Evolutionary conservation across 371 early-diverging fungal species (phyloP).

Genomic region (Mucor saturninus): DNA sequence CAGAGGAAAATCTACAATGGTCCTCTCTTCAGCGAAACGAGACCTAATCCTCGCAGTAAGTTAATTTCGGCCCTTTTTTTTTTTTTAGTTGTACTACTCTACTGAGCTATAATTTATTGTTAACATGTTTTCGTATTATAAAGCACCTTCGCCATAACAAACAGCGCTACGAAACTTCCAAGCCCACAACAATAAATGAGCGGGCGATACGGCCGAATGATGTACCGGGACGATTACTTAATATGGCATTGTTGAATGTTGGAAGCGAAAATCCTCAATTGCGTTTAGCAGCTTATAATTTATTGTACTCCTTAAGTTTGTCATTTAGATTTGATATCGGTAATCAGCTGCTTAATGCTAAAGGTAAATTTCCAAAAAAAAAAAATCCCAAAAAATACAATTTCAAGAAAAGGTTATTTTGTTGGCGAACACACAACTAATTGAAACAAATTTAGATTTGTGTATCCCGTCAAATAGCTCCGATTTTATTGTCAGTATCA

Average conservation of each 20-base stretch:
- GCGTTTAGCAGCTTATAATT: slow-evolving; percentile 85
- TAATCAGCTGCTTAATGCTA: slow-evolving; percentile 81
- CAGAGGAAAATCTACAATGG: slow-evolving; percentile 68
- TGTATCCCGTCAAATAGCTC: slow-evolving; percentile 91
- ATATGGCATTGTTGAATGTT: slow-evolving; percentile 88
- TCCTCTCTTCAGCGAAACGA: slow-evolving; percentile 74
- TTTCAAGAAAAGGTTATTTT: background rate
- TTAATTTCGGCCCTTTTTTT: slow-evolving; percentile 21
- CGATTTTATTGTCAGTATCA: slow-evolving; percentile 80
- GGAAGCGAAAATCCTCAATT: slow-evolving; percentile 81
- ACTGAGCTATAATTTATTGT: background rate
- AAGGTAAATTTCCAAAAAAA: slow-evolving; percentile 45
- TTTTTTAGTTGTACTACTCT: slow-evolving; percentile 28
- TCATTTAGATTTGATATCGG: slow-evolving; percentile 85
- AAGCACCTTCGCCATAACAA: slow-evolving; percentile 70
- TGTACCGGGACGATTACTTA: slow-evolving; percentile 90
- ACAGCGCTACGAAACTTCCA: slow-evolving; percentile 70
- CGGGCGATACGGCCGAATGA: slow-evolving; percentile 84
- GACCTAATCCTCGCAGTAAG: slow-evolving; percentile 70
- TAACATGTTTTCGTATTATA: background rate
- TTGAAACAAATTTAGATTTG: slow-evolving; percentile 53
- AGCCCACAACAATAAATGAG: slow-evolving; percentile 66
- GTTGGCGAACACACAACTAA: background rate
- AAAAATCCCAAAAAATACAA: background rate
- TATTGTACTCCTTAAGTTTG: slow-evolving; percentile 77